These are phyloP conservation scores for Cnidoscolus chayamansa DNA, from an alignment of 441 rosid species.

Conservation along the genomic window DNA sequence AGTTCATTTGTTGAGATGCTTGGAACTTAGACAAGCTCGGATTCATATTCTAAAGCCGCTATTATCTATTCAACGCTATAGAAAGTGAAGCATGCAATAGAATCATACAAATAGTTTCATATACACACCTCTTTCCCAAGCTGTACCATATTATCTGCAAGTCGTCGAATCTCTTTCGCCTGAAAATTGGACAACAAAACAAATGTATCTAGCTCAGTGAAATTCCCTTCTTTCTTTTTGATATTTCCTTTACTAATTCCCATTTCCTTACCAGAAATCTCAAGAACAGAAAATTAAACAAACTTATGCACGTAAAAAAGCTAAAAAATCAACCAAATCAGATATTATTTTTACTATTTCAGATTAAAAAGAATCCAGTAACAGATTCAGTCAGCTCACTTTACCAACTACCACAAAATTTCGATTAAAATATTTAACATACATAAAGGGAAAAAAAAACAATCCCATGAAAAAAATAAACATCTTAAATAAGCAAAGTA, in stretches of 20 bases:
- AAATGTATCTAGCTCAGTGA: neutral
- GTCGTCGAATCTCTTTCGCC: slow-evolving; percentile 82
- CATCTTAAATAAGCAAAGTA: neutral
- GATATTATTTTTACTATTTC: neutral
- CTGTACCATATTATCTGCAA: slow-evolving; percentile 90
- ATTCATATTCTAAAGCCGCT: neutral
- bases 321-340: neutral
- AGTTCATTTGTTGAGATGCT: neutral
- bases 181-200: slow-evolving; percentile 23
- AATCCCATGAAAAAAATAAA: neutral
- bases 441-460: neutral
- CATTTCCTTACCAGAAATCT: neutral
- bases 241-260: neutral
- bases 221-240: neutral
- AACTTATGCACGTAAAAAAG: neutral
- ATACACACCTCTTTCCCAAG: slow-evolving; percentile 74
- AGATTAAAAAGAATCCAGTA: neutral
- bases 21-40: neutral
- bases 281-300: neutral
- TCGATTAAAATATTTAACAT: neutral
- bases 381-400: neutral
- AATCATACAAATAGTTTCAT: neutral
- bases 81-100: neutral
- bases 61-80: too few relatives aligned
- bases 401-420: neutral